These are phyloP conservation scores for Ensete ventricosum DNA, from an alignment of 176 grass and related monocot species.

Conservation along the genomic window DNA sequence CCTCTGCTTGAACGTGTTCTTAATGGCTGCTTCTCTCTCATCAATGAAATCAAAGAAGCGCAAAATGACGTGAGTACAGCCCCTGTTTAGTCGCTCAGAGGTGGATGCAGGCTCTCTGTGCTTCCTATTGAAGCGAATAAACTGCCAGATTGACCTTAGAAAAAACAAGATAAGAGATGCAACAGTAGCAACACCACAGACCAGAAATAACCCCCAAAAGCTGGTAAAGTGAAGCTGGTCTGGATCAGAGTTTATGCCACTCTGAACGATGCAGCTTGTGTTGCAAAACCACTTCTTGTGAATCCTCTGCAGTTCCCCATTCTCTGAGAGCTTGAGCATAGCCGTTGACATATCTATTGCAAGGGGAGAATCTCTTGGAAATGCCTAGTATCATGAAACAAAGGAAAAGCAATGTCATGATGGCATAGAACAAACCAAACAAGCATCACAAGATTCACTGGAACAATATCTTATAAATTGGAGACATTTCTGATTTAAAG, in stretches of 20 bases:
- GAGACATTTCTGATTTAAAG: no score
- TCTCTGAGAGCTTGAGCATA: slow-evolving; percentile 12
- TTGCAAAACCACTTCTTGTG: slow-evolving; percentile 21
- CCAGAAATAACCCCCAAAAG: slow-evolving; percentile 14
- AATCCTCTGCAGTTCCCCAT: slow-evolving; percentile 8
- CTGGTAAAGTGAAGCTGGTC: slow-evolving; percentile 12
- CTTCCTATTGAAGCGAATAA: slow-evolving; percentile 13
- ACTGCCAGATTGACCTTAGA: slow-evolving; percentile 17
- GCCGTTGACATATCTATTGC: slow-evolving; percentile 13
- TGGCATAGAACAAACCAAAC: background rate
- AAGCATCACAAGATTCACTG: background rate
- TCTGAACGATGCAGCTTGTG: background rate
- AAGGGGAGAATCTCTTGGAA: slow-evolving; percentile 16
- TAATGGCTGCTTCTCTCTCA: slow-evolving; percentile 20
- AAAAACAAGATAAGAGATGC: slow-evolving; percentile 14
- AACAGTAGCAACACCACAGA: slow-evolving; percentile 6
- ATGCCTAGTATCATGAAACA: background rate
- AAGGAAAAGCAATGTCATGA: background rate
- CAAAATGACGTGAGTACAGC: slow-evolving; percentile 3
- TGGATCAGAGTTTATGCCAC: background rate
- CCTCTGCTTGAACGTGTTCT: background rate
- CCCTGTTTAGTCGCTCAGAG: background rate
- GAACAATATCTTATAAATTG: background rate
- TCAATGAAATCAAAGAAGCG: slow-evolving; percentile 24
- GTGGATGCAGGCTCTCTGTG: background rate